Percentiles rank a stretch among this genome's conserved stretches.
phyloP scores from a whole-genome alignment of 371 early-diverging fungal genomes.

The Mucor saturninus region DNA sequence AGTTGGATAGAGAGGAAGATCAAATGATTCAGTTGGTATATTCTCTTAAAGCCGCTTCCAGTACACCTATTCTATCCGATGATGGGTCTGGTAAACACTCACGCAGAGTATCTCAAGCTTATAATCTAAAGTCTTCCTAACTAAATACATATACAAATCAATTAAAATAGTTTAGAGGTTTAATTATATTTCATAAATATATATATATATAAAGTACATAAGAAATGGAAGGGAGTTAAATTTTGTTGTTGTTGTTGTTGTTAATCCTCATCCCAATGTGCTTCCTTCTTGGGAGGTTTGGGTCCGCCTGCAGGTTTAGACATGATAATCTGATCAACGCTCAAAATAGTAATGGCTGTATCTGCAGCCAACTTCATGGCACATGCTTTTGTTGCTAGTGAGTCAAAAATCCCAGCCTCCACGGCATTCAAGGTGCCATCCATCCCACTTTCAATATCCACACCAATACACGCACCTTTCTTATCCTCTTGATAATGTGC shows the following conservation, averaged over 20 bases:
- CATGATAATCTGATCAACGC: conserved; percentile 99
- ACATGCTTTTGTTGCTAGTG: conserved; percentile 82
- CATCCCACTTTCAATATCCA: conserved; percentile 84
- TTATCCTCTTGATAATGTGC: conserved; percentile 84
- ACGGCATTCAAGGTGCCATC: conserved; percentile 82
- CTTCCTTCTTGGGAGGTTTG: conserved; percentile 87
- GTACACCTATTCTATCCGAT: conserved; percentile 14
- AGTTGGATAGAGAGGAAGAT: conserved; percentile 47
- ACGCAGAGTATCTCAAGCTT: conserved; percentile 50
- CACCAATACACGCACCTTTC: conserved; percentile 59
- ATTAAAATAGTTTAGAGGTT: too few species aligned
- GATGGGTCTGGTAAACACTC: conserved; percentile 35
- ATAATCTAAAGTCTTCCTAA: conserved; percentile 31
- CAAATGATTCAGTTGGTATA: conserved; percentile 61
- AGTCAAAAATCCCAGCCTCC: conserved; percentile 78
- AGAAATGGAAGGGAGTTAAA: background rate
- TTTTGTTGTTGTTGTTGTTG: conserved; percentile 11
- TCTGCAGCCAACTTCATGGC: conserved; percentile 91
- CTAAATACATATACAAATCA: too few species aligned
- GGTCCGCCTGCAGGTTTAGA: conserved; percentile 97
- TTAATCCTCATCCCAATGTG: conserved; percentile 90
- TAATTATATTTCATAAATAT: too few species aligned
- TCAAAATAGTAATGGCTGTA: conserved; percentile 91
- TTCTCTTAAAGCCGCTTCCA: conserved; percentile 42
- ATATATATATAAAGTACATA: background rate